These are phyloP conservation scores for Paecilomyces variotii DNA, from an alignment of 2,329 filamentous ascomycete genomes.

Conservation along the genomic window DNA sequence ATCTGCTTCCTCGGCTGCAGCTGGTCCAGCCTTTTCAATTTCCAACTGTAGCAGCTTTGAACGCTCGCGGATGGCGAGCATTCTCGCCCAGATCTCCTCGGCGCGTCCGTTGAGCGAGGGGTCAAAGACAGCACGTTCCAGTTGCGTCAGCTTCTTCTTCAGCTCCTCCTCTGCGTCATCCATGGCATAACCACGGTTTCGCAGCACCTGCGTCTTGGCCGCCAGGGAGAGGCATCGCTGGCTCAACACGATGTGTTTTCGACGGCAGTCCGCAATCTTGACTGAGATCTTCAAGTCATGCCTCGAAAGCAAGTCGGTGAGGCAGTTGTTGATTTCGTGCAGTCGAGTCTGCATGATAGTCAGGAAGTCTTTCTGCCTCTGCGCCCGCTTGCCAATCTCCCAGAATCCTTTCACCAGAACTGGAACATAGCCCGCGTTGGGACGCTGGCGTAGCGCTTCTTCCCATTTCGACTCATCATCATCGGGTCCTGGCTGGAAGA, in stretches of 20 bases:
- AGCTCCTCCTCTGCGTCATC: slow-evolving; percentile 56
- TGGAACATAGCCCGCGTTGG: slow-evolving; percentile 50
- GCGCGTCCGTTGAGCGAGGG: slow-evolving; percentile 52
- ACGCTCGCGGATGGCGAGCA: slow-evolving; percentile 54
- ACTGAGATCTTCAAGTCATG: slow-evolving; percentile 55
- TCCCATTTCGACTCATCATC: slow-evolving; percentile 59
- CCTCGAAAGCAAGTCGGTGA: slow-evolving; percentile 51
- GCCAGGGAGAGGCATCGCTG: slow-evolving; percentile 54
- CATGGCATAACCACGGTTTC: slow-evolving; percentile 58
- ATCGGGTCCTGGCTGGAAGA: slow-evolving; percentile 49
- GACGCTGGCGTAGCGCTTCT: slow-evolving; percentile 53
- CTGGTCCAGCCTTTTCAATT: slow-evolving; percentile 47
- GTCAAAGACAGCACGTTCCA: slow-evolving; percentile 53
- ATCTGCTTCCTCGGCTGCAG: slow-evolving; percentile 30
- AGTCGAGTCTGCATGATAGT: slow-evolving; percentile 49
- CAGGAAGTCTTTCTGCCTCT: slow-evolving; percentile 51
- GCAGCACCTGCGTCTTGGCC: slow-evolving; percentile 56
- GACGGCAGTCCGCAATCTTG: slow-evolving; percentile 50
- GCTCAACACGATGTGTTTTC: slow-evolving; percentile 52
- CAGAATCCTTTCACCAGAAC: slow-evolving; percentile 54
- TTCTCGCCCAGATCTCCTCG: slow-evolving; percentile 60
- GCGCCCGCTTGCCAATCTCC: slow-evolving; percentile 50
- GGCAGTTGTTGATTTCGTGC: slow-evolving; percentile 57
- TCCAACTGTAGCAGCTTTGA: slow-evolving; percentile 52
- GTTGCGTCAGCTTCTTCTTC: slow-evolving; percentile 51